phyloP scores from a whole-genome alignment of 441 rosid species.

The Geranium incanum region DNA sequence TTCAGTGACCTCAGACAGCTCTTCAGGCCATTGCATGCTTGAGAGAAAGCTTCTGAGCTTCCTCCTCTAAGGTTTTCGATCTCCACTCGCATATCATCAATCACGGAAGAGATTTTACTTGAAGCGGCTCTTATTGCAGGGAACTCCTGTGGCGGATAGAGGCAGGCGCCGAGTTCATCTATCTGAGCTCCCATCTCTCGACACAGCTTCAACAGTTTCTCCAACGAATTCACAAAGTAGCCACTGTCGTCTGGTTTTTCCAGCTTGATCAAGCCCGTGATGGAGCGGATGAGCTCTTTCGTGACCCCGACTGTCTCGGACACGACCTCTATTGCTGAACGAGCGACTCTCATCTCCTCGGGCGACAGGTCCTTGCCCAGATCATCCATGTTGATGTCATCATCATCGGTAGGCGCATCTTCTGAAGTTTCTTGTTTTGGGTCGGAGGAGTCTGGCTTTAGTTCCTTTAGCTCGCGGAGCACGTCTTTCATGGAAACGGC shows the following conservation, averaged over 20 bases:
- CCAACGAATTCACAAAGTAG: constrained; percentile 57
- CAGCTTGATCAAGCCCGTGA: constrained; percentile 62
- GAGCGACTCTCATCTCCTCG: constrained; percentile 83
- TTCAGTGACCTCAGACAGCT: constrained; percentile 39
- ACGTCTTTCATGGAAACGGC: constrained; percentile 87
- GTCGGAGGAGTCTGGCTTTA: constrained; percentile 47
- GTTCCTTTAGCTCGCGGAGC: constrained; percentile 90
- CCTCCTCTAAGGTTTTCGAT: constrained; percentile 37
- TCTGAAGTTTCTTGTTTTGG: constrained; percentile 29
- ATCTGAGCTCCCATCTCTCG: constrained; percentile 56
- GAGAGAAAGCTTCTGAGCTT: constrained; percentile 38
- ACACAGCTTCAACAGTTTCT: constrained; percentile 59
- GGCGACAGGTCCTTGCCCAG: constrained; percentile 66
- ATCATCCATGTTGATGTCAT: constrained; percentile 33
- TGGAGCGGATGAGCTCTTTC: constrained; percentile 73
- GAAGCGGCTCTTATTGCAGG: constrained; percentile 36
- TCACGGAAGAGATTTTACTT: constrained; percentile 31
- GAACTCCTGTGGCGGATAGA: constrained; percentile 83
- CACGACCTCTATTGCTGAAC: constrained; percentile 46
- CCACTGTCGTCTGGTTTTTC: constrained; percentile 47
- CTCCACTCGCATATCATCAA: constrained; percentile 35
- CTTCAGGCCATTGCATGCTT: constrained; percentile 43
- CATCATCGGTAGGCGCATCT: constrained; percentile 25
- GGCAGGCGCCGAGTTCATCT: constrained; percentile 79
- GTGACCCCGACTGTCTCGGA: constrained; percentile 45